Evolutionary conservation across 2,329 filamentous ascomycete species (phyloP), one percentile per base, ranked within the genome.

Genomic region (Pseudogymnoascus verrucosus): DNA sequence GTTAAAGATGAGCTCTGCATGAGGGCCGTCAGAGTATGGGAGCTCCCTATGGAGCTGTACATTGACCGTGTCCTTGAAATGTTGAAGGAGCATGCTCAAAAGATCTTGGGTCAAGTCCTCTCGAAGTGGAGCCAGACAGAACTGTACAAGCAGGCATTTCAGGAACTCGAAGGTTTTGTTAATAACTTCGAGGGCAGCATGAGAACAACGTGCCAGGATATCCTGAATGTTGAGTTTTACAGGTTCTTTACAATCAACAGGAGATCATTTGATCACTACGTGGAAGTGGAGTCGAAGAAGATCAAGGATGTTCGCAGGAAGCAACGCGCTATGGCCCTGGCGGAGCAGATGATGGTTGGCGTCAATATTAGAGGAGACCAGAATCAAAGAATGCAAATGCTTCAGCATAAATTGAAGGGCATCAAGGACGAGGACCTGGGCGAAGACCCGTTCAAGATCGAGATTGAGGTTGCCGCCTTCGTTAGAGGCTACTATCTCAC

Each of bases 401-500:
- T 19, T 16, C n/a, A 21, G 60, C 62, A 19, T 51, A 62, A 57
- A 60, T n/a, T 61, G 2, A 64, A 57, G 16, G 36, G 21, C 0
- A 64, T 69, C 21, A 67, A 16, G 8, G 64, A 68, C 23, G 59
- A 72, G 0, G 63, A 79, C 26, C 76, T 90, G 10, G 80, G 80
- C 0, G 72, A 76, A 0, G 89, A 91, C 68, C 77, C 79, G 0
- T 91, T 84, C 67, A 71, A 78, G 1, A 74, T 76, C 0, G 88
- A 91, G 70, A 73, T 92, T 0, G 77, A 81, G 7, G 83, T 89
- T 0, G 82, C 89, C 0, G 80, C 85, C 0, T 84, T 85, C 3
- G 80, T 90, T 51, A 78, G 87, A 0, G 87, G 83, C 0, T 92
- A 91, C 72, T 92, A 92, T 70, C 79, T 84, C 57, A 82, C 88